Evolutionary conservation across 257 asterid genomes (phyloP).

Genomic region (Striga asiatica): DNA sequence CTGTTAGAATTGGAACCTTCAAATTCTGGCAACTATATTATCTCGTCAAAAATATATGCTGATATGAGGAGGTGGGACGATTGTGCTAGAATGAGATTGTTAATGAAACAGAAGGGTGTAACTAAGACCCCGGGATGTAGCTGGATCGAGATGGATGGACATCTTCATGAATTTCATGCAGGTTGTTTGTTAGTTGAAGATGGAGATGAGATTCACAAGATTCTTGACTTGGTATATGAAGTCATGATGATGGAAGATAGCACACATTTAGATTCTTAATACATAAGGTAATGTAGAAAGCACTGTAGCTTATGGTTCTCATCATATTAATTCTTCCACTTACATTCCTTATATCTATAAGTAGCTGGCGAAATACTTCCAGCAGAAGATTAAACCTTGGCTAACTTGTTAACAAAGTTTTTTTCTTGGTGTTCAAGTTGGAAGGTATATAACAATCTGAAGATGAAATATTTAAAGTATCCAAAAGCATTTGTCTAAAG

Average conservation of each 20-base stretch:
- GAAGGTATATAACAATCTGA: background rate
- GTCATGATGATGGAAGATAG: slow-evolving; percentile 32
- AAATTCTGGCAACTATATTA: slow-evolving; percentile 73
- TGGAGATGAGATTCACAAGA: slow-evolving; percentile 30
- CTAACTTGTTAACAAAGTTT: background rate
- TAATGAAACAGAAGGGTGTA: slow-evolving; percentile 72
- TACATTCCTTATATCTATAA: background rate
- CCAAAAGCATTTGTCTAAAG: background rate
- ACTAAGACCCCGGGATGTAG: slow-evolving; percentile 86
- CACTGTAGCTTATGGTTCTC: background rate
- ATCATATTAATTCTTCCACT: background rate
- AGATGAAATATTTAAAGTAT: background rate
- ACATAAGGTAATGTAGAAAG: background rate
- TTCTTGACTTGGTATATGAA: slow-evolving; percentile 48
- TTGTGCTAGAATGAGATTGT: slow-evolving; percentile 58
- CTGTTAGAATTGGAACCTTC: slow-evolving; percentile 68
- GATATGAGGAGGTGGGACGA: slow-evolving; percentile 68
- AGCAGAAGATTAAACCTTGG: background rate
- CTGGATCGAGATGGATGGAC: slow-evolving; percentile 72
- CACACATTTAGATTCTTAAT: slow-evolving; percentile 18
- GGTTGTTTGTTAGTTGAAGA: slow-evolving; percentile 35
- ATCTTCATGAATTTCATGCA: slow-evolving; percentile 66
- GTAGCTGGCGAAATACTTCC: background rate
- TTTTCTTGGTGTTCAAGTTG: background rate
- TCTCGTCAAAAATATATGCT: slow-evolving; percentile 68